These are phyloP conservation scores for Ophiostoma pallidulum DNA, from an alignment of 2,329 filamentous ascomycete genomes.

Conservation along the genomic window DNA sequence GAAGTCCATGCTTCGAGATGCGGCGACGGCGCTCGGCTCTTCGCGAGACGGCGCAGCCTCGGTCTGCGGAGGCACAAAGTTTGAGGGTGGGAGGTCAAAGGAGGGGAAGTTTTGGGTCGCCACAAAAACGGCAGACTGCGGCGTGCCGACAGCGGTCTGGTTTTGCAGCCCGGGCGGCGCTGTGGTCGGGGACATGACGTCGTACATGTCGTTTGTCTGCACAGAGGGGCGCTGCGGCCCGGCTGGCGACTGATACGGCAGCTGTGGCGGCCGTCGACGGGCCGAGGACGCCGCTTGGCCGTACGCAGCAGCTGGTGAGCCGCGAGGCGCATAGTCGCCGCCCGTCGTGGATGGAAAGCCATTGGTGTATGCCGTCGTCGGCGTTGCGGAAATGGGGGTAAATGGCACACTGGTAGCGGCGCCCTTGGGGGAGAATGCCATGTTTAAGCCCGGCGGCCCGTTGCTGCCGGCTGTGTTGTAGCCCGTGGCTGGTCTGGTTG, in stretches of 20 bases:
- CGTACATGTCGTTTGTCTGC: conserved; percentile 40
- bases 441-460: conserved; percentile 20
- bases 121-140: conserved; percentile 43
- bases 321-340: conserved; percentile 36
- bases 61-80: conserved; percentile 36
- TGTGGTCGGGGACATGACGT: conserved; percentile 43
- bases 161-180: conserved; percentile 39
- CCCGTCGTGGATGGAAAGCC: conserved; percentile 25
- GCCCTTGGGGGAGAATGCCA: conserved; percentile 37
- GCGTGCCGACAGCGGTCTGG: conserved; percentile 35
- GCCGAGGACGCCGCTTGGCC: conserved; percentile 14
- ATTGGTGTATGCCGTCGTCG: conserved; percentile 29
- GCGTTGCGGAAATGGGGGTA: conserved; percentile 36
- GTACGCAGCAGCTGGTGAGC: conserved; percentile 24
- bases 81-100: conserved; percentile 53
- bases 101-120: conserved; percentile 52
- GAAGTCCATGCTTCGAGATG: conserved; percentile 21
- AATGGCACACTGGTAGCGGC: conserved; percentile 27
- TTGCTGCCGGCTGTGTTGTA: not conserved
- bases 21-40: not conserved
- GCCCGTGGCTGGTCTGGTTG: conserved; percentile 31
- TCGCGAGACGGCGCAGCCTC: conserved; percentile 5
- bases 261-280: conserved; percentile 14
- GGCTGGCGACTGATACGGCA: conserved; percentile 32
- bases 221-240: conserved; percentile 36